Conservation (phyloP, 371 early-diverging fungal genomes). For the Umbelopsis sp. region DNA sequence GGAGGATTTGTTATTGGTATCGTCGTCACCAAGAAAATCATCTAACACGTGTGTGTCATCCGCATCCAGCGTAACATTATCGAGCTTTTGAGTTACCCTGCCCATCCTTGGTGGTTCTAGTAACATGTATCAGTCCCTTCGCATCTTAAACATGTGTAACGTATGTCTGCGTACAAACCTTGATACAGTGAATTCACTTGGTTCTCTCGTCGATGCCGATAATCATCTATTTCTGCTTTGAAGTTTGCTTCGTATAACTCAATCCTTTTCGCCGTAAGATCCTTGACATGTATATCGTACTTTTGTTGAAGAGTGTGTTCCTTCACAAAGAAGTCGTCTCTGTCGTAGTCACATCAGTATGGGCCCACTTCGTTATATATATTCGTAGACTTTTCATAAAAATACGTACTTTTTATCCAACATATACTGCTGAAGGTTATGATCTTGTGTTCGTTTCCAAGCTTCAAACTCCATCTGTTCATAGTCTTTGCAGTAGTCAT, state of each 20-base stretch:
- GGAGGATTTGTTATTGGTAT: background rate
- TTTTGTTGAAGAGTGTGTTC: constrained; percentile 29
- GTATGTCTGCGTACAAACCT: constrained; percentile 23
- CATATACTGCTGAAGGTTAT: constrained; percentile 14
- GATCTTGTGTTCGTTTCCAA: constrained; percentile 38
- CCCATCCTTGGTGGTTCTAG: background rate
- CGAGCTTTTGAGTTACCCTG: background rate
- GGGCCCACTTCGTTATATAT: background rate
- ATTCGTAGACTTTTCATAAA: constrained; percentile 10
- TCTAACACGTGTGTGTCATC: constrained; percentile 14
- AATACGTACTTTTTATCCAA: constrained; percentile 26
- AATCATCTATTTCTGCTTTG: constrained; percentile 51
- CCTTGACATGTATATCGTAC: constrained; percentile 37
- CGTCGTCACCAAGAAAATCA: constrained; percentile 7
- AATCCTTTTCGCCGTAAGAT: constrained; percentile 37
- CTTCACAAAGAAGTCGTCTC: constrained; percentile 25
- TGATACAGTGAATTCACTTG: constrained; percentile 47
- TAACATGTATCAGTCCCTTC: background rate
- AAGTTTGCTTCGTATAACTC: constrained; percentile 50
- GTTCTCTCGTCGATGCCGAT: constrained; percentile 41
- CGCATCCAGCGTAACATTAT: background rate
- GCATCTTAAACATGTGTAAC: background rate
- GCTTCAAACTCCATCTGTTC: constrained; percentile 36
- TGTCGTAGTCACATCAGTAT: background rate
- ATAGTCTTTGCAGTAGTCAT: constrained; percentile 27